Percentiles rank a stretch among this genome's conserved stretches.
Conservation (phyloP, 768 basidiomycete genomes). For the Lactarius sp. region DNA sequence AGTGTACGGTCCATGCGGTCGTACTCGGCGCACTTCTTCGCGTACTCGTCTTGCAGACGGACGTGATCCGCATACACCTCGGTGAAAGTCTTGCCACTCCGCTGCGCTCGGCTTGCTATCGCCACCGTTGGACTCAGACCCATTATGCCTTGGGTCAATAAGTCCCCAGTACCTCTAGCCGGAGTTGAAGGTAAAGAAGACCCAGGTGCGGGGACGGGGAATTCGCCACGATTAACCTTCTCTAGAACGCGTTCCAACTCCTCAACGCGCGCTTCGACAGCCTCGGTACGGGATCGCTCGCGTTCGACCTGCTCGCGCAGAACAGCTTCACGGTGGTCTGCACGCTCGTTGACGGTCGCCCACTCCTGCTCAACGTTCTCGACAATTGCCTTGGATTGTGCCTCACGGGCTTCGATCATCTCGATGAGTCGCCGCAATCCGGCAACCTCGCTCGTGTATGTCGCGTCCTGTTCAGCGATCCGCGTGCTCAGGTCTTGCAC, state of each 20-base stretch:
- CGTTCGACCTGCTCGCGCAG: slow-evolving; percentile 67
- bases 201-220: slow-evolving; percentile 49
- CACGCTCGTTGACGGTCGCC: slow-evolving; percentile 64
- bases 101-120: slow-evolving; percentile 76
- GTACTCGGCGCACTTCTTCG: slow-evolving; percentile 74
- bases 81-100: slow-evolving; percentile 84
- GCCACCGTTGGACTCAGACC: slow-evolving; percentile 84
- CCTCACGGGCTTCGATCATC: slow-evolving; percentile 85
- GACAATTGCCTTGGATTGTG: slow-evolving; percentile 77
- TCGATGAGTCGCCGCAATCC: slow-evolving; percentile 69
- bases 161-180: slow-evolving; percentile 38
- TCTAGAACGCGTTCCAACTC: slow-evolving; percentile 71
- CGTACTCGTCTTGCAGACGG: slow-evolving; percentile 75
- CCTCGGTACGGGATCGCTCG: slow-evolving; percentile 64
- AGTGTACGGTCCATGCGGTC: slow-evolving; percentile 81
- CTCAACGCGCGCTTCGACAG: slow-evolving; percentile 64
- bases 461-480: slow-evolving; percentile 80
- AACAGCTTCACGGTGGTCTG: slow-evolving; percentile 59
- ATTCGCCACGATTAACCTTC: slow-evolving; percentile 65
- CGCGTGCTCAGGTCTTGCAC: slow-evolving; percentile 72
- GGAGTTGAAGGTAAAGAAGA: slow-evolving; percentile 46
- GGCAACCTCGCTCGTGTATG: slow-evolving; percentile 72
- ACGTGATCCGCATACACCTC: slow-evolving; percentile 92
- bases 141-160: slow-evolving; percentile 52
- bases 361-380: slow-evolving; percentile 80